Evolutionary conservation across 23 red algal species (phyloP).

Genomic region (Cyanidiococcus yangmingshanensis): DNA sequence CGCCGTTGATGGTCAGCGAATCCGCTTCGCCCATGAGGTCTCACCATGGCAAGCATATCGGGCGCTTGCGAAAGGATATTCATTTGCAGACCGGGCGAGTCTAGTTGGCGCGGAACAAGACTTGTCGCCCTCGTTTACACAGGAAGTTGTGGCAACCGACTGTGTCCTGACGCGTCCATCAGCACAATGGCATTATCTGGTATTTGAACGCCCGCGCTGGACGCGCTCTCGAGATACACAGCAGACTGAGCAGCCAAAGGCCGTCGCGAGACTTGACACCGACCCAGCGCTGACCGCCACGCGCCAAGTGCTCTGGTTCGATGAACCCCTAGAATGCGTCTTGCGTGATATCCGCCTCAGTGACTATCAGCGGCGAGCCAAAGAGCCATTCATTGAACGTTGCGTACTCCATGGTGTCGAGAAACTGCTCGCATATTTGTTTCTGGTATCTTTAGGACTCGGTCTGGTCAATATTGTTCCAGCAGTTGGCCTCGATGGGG

Average conservation of each 20-base stretch:
- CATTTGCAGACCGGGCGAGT: no score
- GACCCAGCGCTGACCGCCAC: background rate
- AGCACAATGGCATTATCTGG: background rate
- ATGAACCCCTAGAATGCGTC: background rate
- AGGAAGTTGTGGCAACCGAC: background rate
- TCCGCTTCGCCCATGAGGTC: background rate
- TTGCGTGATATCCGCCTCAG: background rate
- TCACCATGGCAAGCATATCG: background rate
- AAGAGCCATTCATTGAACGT: background rate
- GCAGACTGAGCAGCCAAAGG: background rate
- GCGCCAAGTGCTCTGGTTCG: background rate
- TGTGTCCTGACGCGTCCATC: background rate
- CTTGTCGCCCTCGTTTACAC: background rate
- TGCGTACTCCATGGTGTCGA: background rate
- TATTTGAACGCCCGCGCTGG: background rate
- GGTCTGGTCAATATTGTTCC: conserved; percentile 2
- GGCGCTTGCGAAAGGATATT: background rate
- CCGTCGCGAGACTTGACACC: background rate
- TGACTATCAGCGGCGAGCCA: background rate
- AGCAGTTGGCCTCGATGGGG: background rate
- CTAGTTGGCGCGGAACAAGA: background rate
- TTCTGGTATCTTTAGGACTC: conserved; percentile 3
- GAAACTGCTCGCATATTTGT: conserved; percentile 1
- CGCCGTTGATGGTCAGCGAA: background rate
- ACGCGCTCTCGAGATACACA: background rate